Evolutionary conservation across 139 green algal genomes (phyloP).

Genomic region (Diplosphaera chodatii): DNA sequence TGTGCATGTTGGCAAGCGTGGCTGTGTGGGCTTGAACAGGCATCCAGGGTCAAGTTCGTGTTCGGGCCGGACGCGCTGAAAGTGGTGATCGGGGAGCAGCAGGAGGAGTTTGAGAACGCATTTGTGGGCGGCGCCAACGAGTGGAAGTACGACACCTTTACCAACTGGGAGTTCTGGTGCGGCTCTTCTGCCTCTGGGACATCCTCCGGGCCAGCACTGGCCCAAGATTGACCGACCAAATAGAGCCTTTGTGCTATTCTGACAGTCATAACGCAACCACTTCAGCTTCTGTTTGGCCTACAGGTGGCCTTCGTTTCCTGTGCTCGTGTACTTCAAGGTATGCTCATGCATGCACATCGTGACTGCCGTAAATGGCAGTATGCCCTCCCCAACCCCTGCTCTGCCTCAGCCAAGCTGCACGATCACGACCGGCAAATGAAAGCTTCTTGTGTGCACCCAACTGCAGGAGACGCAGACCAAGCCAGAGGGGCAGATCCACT

Average conservation of each 20-base stretch:
- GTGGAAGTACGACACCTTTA: conserved; percentile 78
- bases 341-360: too few relatives aligned
- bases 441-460: too few relatives aligned
- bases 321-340: conserved; percentile 97
- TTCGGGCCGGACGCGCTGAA: conserved; percentile 69
- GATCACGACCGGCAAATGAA: too few relatives aligned
- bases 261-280: too few relatives aligned
- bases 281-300: not conserved
- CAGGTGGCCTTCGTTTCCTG: conserved; percentile 90
- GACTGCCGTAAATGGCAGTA: too few relatives aligned
- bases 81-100: conserved; percentile 51
- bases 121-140: conserved; percentile 81
- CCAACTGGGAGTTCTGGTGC: conserved; percentile 74
- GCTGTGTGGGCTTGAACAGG: not conserved
- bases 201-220: too few relatives aligned
- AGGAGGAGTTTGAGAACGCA: conserved; percentile 69
- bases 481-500: conserved; percentile 95
- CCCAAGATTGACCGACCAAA: not conserved
- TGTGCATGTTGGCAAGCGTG: not conserved
- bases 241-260: too few relatives aligned
- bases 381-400: too few relatives aligned
- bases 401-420: too few relatives aligned
- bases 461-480: conserved; percentile 94
- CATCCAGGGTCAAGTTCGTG: conserved; percentile 67
- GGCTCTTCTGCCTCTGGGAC: too few relatives aligned